phyloP scores from a whole-genome alignment of 75 land plant species.

The Picea glauca region DNA sequence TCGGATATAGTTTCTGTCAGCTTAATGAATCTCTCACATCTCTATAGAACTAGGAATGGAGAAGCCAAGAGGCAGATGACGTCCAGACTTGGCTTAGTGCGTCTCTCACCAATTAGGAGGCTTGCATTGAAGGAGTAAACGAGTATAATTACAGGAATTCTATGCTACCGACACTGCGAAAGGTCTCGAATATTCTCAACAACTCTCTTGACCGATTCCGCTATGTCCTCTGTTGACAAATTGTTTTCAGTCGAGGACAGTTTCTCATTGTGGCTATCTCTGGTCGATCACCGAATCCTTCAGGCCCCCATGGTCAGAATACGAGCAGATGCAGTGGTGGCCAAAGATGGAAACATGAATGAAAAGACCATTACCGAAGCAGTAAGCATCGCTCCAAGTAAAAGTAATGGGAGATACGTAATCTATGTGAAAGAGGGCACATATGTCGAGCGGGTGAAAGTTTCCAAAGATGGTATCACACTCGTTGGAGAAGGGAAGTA shows the following conservation, averaged over 20 bases:
- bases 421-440: conserved; percentile 5
- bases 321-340: conserved; percentile 36
- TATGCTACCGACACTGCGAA: no score
- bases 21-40: no score
- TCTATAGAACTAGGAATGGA: no score
- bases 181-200: no score
- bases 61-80: no score
- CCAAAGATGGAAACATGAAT: conserved; percentile 58
- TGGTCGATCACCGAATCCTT: conserved; percentile 20
- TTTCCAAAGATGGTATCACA: conserved; percentile 2
- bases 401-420: conserved; percentile 6
- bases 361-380: conserved; percentile 42
- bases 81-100: no score
- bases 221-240: background rate
- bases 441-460: background rate
- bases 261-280: conserved; percentile 50
- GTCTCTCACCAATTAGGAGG: no score
- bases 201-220: no score
- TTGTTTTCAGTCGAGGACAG: background rate
- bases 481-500: conserved; percentile 7
- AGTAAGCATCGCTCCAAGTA: conserved; percentile 40
- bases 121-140: no score
- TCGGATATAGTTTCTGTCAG: no score
- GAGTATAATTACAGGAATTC: no score
- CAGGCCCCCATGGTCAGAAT: conserved; percentile 11